Evolutionary conservation across 805 yeast genomes (phyloP).

Genomic region (Zygoascus ofunaensis): DNA sequence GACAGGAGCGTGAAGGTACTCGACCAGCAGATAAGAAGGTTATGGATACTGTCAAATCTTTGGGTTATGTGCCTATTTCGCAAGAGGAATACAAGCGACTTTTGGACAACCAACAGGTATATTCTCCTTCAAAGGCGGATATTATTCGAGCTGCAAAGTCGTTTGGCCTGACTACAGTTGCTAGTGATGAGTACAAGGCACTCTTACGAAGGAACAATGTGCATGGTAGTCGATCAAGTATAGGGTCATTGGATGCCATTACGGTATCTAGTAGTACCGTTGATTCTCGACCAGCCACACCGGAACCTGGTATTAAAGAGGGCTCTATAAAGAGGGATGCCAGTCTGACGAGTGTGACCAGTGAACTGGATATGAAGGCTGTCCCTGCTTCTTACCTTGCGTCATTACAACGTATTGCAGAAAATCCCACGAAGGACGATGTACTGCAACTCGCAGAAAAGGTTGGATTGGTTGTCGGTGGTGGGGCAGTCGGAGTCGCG

Average conservation of each 20-base stretch:
- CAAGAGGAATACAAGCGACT: constrained; percentile 29
- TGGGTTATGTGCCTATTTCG: constrained; percentile 29
- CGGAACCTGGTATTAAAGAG: neutral
- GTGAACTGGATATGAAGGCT: constrained; percentile 18
- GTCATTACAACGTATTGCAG: constrained; percentile 24
- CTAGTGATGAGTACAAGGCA: constrained; percentile 36
- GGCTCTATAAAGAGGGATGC: no score
- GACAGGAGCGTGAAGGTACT: constrained; percentile 11
- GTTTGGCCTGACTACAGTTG: constrained; percentile 37
- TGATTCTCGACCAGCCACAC: constrained; percentile 2
- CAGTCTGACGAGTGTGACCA: neutral
- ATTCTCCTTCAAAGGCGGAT: constrained; percentile 28
- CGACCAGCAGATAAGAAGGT: constrained; percentile 16
- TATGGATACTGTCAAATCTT: constrained; percentile 22
- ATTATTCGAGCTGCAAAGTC: constrained; percentile 32
- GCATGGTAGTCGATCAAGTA: constrained; percentile 8
- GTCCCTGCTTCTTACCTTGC: constrained; percentile 27
- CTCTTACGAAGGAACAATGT: constrained; percentile 24
- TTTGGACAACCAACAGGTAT: constrained; percentile 23
- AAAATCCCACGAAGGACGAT: constrained; percentile 25
- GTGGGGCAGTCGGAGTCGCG: constrained; percentile 1
- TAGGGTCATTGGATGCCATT: constrained; percentile 5
- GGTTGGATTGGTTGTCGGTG: constrained; percentile 10
- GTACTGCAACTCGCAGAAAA: constrained; percentile 20
- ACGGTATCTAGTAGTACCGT: neutral